A percentile compares a stretch with the other conserved stretches of the same genome.
phyloP scores from a whole-genome alignment of 1,284 basidiomycete species.

The Ustilago tritici region DNA sequence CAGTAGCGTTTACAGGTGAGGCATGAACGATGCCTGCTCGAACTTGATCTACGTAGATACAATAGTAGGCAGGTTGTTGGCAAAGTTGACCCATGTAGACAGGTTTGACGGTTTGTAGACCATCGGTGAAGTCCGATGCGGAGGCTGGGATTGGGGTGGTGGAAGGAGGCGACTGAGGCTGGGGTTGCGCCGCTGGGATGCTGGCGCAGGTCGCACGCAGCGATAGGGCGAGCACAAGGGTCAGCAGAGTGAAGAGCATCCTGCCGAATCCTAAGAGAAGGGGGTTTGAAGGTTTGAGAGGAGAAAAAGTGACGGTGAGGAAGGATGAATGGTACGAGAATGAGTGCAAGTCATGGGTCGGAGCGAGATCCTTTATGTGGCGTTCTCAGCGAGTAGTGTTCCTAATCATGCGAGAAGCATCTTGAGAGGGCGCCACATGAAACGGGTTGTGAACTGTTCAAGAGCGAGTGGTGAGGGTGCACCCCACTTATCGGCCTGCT shows the following conservation, averaged over 20 bases:
- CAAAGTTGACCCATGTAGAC: slow-evolving; percentile 17
- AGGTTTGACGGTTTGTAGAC: slow-evolving; percentile 9
- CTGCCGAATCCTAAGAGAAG: neutral
- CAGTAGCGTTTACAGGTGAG: slow-evolving; percentile 22
- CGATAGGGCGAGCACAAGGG: neutral
- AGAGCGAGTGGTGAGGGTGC: too few species aligned
- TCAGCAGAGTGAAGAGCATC: neutral
- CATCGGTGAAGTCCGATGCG: neutral
- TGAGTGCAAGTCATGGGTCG: neutral
- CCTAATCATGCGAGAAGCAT: too few species aligned
- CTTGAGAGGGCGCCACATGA: too few species aligned
- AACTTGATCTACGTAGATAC: slow-evolving; percentile 43
- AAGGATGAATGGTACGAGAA: neutral
- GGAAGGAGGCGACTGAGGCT: neutral
- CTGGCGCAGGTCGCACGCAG: slow-evolving; percentile 2
- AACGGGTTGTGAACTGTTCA: too few species aligned
- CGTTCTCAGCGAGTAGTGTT: too few species aligned
- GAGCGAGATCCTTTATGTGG: neutral
- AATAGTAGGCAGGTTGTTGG: slow-evolving; percentile 19
- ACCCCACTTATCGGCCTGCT: too few species aligned
- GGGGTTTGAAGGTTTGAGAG: neutral
- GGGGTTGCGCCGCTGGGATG: neutral
- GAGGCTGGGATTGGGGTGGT: neutral
- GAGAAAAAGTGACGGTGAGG: neutral
- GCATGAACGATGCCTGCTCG: slow-evolving; percentile 13